Evolutionary conservation across 768 basidiomycete genomes (phyloP).

Genomic region (Podaxis sp.): DNA sequence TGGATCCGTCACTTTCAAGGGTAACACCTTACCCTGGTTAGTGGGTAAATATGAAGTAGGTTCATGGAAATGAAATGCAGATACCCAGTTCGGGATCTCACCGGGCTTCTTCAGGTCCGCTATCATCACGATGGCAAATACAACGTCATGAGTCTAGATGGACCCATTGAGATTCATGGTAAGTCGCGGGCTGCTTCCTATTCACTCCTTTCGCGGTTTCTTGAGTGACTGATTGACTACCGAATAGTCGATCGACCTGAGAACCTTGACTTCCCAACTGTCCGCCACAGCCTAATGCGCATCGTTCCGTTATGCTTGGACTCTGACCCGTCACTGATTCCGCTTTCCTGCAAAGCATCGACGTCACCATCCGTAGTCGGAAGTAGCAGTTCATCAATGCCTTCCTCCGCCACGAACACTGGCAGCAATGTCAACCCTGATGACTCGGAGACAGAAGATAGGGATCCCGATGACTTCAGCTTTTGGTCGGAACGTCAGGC

Average conservation of each 20-base stretch:
- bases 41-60: constrained; percentile 82
- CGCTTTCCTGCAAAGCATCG: constrained; percentile 52
- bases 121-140: constrained; percentile 98
- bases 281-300: constrained; percentile 63
- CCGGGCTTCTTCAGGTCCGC: constrained; percentile 46
- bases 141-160: constrained; percentile 86
- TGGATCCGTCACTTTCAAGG: constrained; percentile 72
- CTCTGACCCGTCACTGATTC: constrained; percentile 78
- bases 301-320: constrained; percentile 88
- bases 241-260: constrained; percentile 63
- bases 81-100: constrained; percentile 1
- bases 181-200: constrained; percentile 21
- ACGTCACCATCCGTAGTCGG: constrained; percentile 17
- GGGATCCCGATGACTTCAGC: constrained; percentile 87
- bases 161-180: constrained; percentile 90
- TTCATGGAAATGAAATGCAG: constrained; percentile 3
- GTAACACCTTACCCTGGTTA: constrained; percentile 81
- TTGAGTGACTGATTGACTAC: constrained; percentile 11
- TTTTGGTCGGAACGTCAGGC: constrained; percentile 94
- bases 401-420: constrained; percentile 2
- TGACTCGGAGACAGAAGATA: constrained; percentile 32
- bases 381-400: background rate
- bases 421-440: constrained; percentile 18
- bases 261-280: constrained; percentile 56
- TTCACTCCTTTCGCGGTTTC: background rate